Conservation (phyloP, 768 basidiomycete species). For the Paxillus involutus region DNA sequence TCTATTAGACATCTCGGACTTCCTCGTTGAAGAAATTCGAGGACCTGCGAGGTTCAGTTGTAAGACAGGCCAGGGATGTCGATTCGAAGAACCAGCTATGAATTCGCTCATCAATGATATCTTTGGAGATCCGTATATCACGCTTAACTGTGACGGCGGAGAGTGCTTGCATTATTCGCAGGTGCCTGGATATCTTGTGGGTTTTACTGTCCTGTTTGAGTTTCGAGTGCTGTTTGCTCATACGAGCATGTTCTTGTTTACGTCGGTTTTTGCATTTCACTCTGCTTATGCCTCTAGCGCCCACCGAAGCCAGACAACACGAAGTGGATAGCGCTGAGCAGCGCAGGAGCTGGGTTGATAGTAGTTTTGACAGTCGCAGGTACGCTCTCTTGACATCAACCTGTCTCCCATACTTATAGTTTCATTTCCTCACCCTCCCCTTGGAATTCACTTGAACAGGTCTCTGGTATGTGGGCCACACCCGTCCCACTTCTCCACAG, state of each 20-base stretch:
- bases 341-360: conserved; percentile 72
- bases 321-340: conserved; percentile 80
- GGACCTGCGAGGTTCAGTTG: conserved; percentile 91
- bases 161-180: conserved; percentile 94
- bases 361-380: conserved; percentile 69
- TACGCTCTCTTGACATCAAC: conserved; percentile 25
- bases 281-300: conserved; percentile 37
- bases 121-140: conserved; percentile 91
- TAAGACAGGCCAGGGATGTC: conserved; percentile 67
- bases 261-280: neutral
- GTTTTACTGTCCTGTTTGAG: neutral
- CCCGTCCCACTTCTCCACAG: conserved; percentile 40
- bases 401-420: neutral
- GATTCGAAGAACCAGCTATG: conserved; percentile 96
- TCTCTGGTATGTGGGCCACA: conserved; percentile 90
- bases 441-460: conserved; percentile 44
- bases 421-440: neutral
- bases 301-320: conserved; percentile 86
- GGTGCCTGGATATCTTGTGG: conserved; percentile 88
- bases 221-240: neutral
- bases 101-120: conserved; percentile 91
- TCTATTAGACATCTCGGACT: conserved; percentile 84
- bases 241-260: neutral
- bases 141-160: conserved; percentile 81
- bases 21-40: conserved; percentile 83